These are phyloP conservation scores for Fusarium sp. DNA, from an alignment of 2,329 filamentous ascomycete species.

Conservation along the genomic window DNA sequence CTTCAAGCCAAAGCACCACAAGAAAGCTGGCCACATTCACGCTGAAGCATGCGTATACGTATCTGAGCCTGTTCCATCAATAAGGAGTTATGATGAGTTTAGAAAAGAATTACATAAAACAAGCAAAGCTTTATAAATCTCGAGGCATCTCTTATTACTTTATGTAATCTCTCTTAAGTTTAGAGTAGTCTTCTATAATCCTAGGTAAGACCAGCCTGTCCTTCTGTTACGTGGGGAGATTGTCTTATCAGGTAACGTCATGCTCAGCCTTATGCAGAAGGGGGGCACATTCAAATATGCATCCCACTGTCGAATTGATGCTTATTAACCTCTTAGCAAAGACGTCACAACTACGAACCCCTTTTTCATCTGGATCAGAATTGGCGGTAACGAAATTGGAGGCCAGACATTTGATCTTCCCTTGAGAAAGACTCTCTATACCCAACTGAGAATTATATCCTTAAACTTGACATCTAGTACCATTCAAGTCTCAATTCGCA, in stretches of 20 bases:
- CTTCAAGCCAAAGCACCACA: not conserved
- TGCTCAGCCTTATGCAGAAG: not conserved
- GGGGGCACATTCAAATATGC: not conserved
- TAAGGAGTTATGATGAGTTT: not conserved
- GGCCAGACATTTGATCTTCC: not conserved
- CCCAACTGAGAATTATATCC: accelerated
- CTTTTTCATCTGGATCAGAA: not conserved
- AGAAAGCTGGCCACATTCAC: not conserved
- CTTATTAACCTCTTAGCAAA: accelerated
- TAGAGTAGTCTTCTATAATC: not conserved
- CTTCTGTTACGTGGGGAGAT: accelerated
- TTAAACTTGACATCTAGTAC: accelerated
- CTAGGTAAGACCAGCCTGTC: not conserved
- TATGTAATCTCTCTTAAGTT: too few relatives aligned
- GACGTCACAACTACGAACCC: not conserved
- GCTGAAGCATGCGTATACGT: not conserved
- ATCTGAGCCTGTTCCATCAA: too few relatives aligned
- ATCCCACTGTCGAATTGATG: accelerated
- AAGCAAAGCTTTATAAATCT: not conserved
- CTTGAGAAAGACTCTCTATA: accelerated
- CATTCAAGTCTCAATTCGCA: accelerated
- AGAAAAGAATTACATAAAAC: not conserved
- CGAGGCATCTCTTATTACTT: not conserved
- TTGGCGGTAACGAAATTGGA: accelerated
- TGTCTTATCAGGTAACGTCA: not conserved